Evolutionary conservation across 2,329 filamentous ascomycete genomes (phyloP).

Genomic region (Fusarium abutilonis): DNA sequence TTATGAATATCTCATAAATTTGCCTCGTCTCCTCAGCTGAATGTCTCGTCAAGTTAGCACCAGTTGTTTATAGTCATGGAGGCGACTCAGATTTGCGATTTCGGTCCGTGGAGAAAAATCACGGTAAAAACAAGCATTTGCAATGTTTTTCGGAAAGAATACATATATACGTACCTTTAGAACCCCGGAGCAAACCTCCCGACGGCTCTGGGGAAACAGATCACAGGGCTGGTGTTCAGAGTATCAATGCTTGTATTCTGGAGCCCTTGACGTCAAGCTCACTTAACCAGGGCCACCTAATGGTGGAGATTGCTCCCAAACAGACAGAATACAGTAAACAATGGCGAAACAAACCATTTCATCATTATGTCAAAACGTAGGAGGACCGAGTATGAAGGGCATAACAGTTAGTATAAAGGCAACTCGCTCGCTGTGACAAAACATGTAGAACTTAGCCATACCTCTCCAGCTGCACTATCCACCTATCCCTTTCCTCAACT

Average conservation of each 20-base stretch:
- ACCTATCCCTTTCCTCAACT: too few relatives aligned
- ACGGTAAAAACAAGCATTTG: background rate
- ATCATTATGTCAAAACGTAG: constrained; percentile 6
- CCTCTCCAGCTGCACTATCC: background rate
- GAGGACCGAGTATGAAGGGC: background rate
- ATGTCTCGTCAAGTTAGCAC: background rate
- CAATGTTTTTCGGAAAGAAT: background rate
- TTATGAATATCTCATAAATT: constrained; percentile 1
- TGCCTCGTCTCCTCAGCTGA: background rate
- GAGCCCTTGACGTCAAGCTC: constrained; percentile 34
- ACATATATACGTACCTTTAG: background rate
- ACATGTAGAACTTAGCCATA: background rate
- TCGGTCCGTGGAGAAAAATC: background rate
- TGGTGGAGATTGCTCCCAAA: constrained; percentile 7
- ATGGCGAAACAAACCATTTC: constrained; percentile 5
- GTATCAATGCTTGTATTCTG: constrained; percentile 5
- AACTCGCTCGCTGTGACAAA: background rate
- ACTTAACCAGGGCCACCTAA: background rate
- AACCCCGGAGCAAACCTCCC: constrained; percentile 25
- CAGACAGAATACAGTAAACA: background rate
- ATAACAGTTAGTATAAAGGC: constrained; percentile 14
- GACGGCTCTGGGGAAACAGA: constrained; percentile 17
- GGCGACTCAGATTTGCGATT: constrained; percentile 5
- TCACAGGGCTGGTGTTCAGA: background rate
- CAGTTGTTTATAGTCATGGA: background rate